Evolutionary conservation across 2,329 filamentous ascomycete genomes (phyloP), one percentile per base, ranked within the genome.

Genomic region (Elsinoe fawcettii): DNA sequence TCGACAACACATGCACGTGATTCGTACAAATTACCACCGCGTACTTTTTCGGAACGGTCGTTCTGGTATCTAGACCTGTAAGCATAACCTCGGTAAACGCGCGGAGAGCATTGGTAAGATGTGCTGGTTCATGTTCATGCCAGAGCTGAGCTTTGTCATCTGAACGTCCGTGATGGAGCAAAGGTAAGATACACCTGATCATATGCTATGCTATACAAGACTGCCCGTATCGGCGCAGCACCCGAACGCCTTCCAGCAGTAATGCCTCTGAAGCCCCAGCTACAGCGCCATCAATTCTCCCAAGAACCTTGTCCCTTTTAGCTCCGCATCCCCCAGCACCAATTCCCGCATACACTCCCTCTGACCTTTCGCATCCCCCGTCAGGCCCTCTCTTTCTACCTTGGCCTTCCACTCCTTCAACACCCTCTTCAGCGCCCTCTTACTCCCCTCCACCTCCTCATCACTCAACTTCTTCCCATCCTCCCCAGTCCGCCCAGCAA

Each of bases 361-460:
- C 78, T 81, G 1, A 32, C 87, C 84, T 63, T 83, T 82, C 64
- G 68, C 70, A 18, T 68, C 72, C 60, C 73, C 60, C 1, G 72
- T 78, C 59, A 80, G 74, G 11, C 83, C 81, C 68, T 91, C 84
- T 2, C 47, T 57, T 58, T 70, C 67, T 7, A 83, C 77, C 63
- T 82, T 77, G 55, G 82, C 79, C 77, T 95, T 96, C 93, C 93
- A 99, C 69, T 83, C 81, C 39, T 87, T 74, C 59, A 99, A 74
- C 67, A 96, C 79, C 47, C 86, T 81, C 74, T 97, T 97, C 51
- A 99, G 77, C 73, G 95, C 75, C 22, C 80, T 81, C 68, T 87
- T 96, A 6, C 93, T 93, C 69, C 92, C 83, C 65, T 96, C 90
- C 0, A 97, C 87, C 63, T 99, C 90, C 62, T 90, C 81, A 66